phyloP scores from a whole-genome alignment of 2,329 filamentous ascomycete species.

The Teratosphaeria destructans region DNA sequence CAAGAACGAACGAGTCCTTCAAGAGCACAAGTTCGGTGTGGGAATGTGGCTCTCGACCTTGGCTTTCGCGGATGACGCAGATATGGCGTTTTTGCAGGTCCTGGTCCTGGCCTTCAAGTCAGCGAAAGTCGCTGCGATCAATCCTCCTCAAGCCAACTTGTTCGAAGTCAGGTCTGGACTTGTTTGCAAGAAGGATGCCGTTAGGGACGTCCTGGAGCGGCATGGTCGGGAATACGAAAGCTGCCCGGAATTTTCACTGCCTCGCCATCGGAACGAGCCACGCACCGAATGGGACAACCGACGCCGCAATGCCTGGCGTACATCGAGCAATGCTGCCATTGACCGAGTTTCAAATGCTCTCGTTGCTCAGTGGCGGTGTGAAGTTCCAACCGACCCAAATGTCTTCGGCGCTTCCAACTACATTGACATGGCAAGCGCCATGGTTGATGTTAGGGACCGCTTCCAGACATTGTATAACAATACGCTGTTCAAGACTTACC shows the following conservation, averaged over 20 bases:
- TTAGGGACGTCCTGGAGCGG: not conserved
- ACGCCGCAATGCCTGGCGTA: constrained; percentile 1
- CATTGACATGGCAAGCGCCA: constrained; percentile 6
- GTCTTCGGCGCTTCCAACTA: constrained; percentile 5
- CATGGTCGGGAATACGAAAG: not conserved
- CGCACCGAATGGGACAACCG: not conserved
- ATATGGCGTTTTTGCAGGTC: constrained; percentile 33
- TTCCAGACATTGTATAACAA: constrained; percentile 14
- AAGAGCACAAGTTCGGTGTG: constrained; percentile 5
- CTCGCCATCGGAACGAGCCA: not conserved
- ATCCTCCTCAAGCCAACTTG: constrained; percentile 28
- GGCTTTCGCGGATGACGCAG: constrained; percentile 29
- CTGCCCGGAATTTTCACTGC: not conserved
- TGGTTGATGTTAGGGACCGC: constrained; percentile 1
- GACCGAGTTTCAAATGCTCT: not conserved
- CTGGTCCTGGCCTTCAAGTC: constrained; percentile 32
- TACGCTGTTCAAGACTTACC: constrained; percentile 5
- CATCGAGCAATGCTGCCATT: not conserved
- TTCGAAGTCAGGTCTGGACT: constrained; percentile 6
- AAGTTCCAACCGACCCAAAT: not conserved
- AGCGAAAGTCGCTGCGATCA: constrained; percentile 24
- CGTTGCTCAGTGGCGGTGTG: constrained; percentile 9
- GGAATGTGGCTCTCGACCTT: constrained; percentile 27
- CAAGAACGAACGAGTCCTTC: not conserved
- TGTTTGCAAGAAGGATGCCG: not conserved